Conservation (phyloP, 495 filamentous ascomycete genomes). For the Hypoxylon fuscum region DNA sequence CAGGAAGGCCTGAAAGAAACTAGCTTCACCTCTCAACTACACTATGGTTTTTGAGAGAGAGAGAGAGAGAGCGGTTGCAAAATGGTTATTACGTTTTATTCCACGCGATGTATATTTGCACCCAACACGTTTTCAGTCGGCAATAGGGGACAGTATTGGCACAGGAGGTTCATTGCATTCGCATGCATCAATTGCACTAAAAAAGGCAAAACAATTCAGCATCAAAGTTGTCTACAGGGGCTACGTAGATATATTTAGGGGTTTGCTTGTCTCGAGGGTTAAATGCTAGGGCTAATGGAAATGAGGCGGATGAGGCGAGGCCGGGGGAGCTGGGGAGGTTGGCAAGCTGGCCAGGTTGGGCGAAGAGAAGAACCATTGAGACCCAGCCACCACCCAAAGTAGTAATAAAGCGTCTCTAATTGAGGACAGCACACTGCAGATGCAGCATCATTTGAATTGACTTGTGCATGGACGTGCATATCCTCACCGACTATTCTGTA, state of each 20-base stretch:
- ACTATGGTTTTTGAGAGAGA: background rate
- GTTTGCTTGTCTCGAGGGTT: background rate
- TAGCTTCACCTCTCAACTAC: background rate
- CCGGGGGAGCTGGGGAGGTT: no score
- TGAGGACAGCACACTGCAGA: background rate
- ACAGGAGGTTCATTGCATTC: background rate
- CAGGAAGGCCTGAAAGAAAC: background rate
- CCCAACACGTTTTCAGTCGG: background rate
- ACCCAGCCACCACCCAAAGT: background rate
- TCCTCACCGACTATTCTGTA: background rate
- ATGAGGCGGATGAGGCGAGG: slow-evolving; percentile 1
- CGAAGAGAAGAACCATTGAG: background rate
- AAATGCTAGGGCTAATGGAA: background rate
- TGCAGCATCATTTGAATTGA: background rate
- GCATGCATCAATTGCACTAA: slow-evolving; percentile 2
- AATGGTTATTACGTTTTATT: slow-evolving; percentile 1
- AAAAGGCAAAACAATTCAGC: background rate
- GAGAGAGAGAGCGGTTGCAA: background rate
- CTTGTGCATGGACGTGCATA: background rate
- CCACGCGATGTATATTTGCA: background rate
- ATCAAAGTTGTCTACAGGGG: background rate
- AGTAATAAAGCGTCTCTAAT: background rate
- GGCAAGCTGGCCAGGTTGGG: no score
- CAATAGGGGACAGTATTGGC: background rate
- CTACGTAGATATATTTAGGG: background rate